A percentile compares a stretch with the other conserved stretches of the same genome.
Evolutionary conservation across 495 filamentous ascomycete species (phyloP).

Genomic region (Halenospora varia): DNA sequence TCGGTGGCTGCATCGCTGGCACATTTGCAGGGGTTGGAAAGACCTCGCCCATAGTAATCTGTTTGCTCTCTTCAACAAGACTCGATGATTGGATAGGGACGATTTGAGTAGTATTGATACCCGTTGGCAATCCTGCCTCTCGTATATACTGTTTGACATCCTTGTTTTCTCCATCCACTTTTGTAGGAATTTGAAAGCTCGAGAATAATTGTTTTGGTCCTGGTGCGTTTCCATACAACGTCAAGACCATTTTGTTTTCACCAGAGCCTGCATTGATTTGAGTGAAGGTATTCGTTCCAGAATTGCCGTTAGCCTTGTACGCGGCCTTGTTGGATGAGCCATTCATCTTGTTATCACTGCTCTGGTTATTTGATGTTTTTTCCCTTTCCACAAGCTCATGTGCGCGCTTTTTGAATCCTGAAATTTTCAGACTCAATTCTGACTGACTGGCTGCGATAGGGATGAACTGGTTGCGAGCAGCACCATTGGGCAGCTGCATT

Average conservation of each 20-base stretch:
- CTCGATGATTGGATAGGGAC: constrained; percentile 48
- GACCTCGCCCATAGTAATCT: constrained; percentile 68
- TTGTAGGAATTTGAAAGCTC: constrained; percentile 61
- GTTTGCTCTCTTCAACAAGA: constrained; percentile 36
- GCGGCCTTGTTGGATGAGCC: constrained; percentile 1
- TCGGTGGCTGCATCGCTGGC: constrained; percentile 67
- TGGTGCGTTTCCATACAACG: constrained; percentile 65
- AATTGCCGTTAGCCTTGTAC: constrained; percentile 14
- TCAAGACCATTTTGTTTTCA: constrained; percentile 58
- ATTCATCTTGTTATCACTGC: constrained; percentile 27
- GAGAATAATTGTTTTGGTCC: constrained; percentile 78
- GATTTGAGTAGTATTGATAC: constrained; percentile 67
- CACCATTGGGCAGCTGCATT: constrained; percentile 25
- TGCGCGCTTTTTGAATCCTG: constrained; percentile 21
- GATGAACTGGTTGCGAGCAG: constrained; percentile 12
- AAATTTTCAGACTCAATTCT: constrained; percentile 16
- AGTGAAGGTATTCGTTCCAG: constrained; percentile 10
- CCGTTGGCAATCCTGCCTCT: constrained; percentile 66
- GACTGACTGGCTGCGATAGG: constrained; percentile 12
- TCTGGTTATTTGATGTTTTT: constrained; percentile 36
- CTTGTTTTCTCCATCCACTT: constrained; percentile 29
- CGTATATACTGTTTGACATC: constrained; percentile 42
- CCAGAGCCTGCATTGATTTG: constrained; percentile 24
- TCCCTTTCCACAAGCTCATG: constrained; percentile 34
- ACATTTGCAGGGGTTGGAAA: constrained; percentile 70